phyloP scores from a whole-genome alignment of 257 asterid species.

The Jaltomata sinuosa region DNA sequence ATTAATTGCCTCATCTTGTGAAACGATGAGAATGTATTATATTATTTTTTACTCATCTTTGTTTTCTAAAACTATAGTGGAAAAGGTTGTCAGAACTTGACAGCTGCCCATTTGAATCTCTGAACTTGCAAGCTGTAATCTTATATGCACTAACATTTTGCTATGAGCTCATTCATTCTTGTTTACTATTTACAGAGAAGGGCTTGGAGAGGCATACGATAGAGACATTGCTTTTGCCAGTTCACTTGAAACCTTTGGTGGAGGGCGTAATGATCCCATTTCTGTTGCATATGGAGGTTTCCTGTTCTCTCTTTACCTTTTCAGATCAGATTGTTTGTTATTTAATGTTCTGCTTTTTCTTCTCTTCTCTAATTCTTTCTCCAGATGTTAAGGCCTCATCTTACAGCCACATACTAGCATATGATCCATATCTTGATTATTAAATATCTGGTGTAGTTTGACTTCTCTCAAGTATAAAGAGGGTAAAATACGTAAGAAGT shows the following conservation, averaged over 20 bases:
- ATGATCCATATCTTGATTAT: neutral
- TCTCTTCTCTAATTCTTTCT: neutral
- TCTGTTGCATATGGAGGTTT: slow-evolving; percentile 86
- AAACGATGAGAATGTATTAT: neutral
- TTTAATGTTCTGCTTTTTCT: neutral
- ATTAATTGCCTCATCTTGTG: neutral
- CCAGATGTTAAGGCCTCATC: neutral
- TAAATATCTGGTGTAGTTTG: neutral
- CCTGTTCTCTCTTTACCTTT: neutral
- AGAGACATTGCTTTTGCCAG: slow-evolving; percentile 86
- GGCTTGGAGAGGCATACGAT: slow-evolving; percentile 93
- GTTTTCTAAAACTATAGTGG: neutral
- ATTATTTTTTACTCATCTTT: neutral
- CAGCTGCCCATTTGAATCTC: neutral
- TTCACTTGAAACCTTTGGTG: slow-evolving; percentile 80
- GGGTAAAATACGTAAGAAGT: neutral
- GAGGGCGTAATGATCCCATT: slow-evolving; percentile 80
- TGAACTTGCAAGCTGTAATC: neutral
- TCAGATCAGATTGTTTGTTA: neutral
- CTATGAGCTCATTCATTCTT: slow-evolving; percentile 1
- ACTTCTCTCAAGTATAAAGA: neutral
- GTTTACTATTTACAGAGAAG: slow-evolving; percentile 60
- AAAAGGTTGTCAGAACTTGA: neutral
- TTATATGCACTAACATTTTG: neutral
- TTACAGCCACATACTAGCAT: neutral